Conservation (phyloP, 805 yeast genomes). For the Maudiozyma barnettii region DNA sequence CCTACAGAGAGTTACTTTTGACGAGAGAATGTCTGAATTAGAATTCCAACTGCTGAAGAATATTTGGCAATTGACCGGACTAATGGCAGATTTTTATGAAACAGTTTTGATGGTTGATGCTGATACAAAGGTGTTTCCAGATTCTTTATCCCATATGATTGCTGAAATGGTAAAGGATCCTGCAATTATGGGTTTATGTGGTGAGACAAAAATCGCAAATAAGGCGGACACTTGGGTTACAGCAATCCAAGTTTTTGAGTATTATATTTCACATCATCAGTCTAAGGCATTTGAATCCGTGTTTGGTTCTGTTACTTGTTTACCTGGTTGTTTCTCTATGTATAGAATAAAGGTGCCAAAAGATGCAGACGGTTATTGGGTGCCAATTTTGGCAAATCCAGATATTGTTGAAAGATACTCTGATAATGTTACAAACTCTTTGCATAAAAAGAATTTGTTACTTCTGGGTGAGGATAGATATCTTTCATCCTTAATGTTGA, state of each 20-base stretch:
- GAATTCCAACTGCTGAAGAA: slow-evolving; percentile 68
- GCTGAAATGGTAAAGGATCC: slow-evolving; percentile 88
- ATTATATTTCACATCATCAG: slow-evolving; percentile 88
- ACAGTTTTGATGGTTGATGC: slow-evolving; percentile 89
- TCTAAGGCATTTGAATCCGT: slow-evolving; percentile 92
- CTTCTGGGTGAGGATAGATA: slow-evolving; percentile 87
- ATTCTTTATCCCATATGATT: slow-evolving; percentile 79
- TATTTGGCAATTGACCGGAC: slow-evolving; percentile 76
- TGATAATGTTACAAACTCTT: slow-evolving; percentile 72
- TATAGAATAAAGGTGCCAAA: slow-evolving; percentile 87
- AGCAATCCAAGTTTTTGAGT: slow-evolving; percentile 87
- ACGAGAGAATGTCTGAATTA: slow-evolving; percentile 88
- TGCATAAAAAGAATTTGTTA: slow-evolving; percentile 78
- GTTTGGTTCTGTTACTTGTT: slow-evolving; percentile 89
- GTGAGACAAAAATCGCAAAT: slow-evolving; percentile 86
- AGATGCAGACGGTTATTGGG: slow-evolving; percentile 75
- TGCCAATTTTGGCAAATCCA: slow-evolving; percentile 85
- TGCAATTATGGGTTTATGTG: slow-evolving; percentile 83
- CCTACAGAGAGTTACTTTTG: slow-evolving; percentile 76
- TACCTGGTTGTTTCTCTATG: slow-evolving; percentile 92
- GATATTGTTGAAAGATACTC: slow-evolving; percentile 88
- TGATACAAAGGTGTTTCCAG: slow-evolving; percentile 81
- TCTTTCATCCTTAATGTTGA: slow-evolving; percentile 74
- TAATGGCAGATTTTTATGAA: slow-evolving; percentile 77
- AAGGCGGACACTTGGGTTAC: slow-evolving; percentile 82